Base-by-base conservation (phyloP, 306 rosid species). In the Prunus mongolica region DNA sequence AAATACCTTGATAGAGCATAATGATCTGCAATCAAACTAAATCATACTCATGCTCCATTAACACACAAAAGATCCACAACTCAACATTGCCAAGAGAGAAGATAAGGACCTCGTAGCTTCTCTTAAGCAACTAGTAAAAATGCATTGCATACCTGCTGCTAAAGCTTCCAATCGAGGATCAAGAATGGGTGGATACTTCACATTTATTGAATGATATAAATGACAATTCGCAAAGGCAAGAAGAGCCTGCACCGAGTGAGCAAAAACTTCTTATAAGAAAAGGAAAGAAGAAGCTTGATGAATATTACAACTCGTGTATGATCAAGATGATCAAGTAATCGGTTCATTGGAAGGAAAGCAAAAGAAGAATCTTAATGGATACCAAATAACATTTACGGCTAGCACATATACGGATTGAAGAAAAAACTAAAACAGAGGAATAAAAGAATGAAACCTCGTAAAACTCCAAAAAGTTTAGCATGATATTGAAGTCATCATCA, bases 151-250 rank as follows among this genome's bases (percentile, higher is more conserved):
- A 92, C 97, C 98, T 75, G 91, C 91, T 67, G 97, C 96, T 68
- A 89, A 78, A 65, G 93, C 92, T 83, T 95, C 98, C 88, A 89
- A 77, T 46, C 73, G 81, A 20, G 93, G 87, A 87, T 95, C 93
- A 67, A 92, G 96, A 28, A 88, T 84, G 1, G 97, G 98, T 9
- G 97, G 98, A 76, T 95, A 95, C 83, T 83, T 90, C 84, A 89
- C 84, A 79, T 88, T 87, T 74, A 95, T 89, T 24, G 97, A 89
- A 79, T 87, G 86, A 81, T 90, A 95, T n/a, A 92, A 86, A 69
- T 84, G 93, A 74, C 76, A 89, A 76, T 90, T 90, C 80, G 90
- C 89, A 80, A 89, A 88, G 55, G 85, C 75, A 32, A 92, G 89
- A 82, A 95, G 97, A 38, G 94, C 86, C 97, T 95, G 90, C 74